Evolutionary conservation across 345 rosid species (phyloP).

Genomic region (Dipteronia dyeriana): DNA sequence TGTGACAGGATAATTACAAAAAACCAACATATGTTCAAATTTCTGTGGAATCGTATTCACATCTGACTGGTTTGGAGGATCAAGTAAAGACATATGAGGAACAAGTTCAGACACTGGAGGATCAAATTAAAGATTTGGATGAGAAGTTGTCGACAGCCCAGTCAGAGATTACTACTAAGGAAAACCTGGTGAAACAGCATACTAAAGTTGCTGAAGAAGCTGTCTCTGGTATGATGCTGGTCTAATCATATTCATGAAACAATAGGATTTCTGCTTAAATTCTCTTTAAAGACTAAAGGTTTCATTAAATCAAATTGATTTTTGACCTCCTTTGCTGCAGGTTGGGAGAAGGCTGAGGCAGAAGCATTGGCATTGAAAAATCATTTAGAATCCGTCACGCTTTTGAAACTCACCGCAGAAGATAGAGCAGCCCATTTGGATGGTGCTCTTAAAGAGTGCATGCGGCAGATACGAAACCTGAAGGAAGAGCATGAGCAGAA

Average conservation of each 20-base stretch:
- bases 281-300: not conserved
- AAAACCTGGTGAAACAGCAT: constrained; percentile 86
- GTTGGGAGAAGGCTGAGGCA: constrained; percentile 99
- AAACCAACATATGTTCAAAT: constrained; percentile 82
- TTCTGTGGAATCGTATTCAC: constrained; percentile 79
- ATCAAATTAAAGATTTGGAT: constrained; percentile 71
- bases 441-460: constrained; percentile 96
- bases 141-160: constrained; percentile 71
- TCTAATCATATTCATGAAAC: not conserved
- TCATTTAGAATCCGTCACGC: constrained; percentile 79
- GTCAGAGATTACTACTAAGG: constrained; percentile 74
- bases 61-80: constrained; percentile 70
- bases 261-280: constrained; percentile 5
- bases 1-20: constrained; percentile 65
- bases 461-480: constrained; percentile 87
- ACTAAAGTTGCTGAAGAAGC: constrained; percentile 99
- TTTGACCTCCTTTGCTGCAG: constrained; percentile 38
- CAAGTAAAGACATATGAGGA: constrained; percentile 63
- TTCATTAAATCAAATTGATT: not conserved
- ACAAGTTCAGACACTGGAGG: constrained; percentile 60
- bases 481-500: constrained; percentile 92
- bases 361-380: constrained; percentile 88
- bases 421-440: constrained; percentile 89
- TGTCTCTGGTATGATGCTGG: constrained; percentile 65
- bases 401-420: constrained; percentile 83